Evolutionary conservation across 169 alveolate genomes (phyloP).

Genomic region (Cardiosporidium cionae): DNA sequence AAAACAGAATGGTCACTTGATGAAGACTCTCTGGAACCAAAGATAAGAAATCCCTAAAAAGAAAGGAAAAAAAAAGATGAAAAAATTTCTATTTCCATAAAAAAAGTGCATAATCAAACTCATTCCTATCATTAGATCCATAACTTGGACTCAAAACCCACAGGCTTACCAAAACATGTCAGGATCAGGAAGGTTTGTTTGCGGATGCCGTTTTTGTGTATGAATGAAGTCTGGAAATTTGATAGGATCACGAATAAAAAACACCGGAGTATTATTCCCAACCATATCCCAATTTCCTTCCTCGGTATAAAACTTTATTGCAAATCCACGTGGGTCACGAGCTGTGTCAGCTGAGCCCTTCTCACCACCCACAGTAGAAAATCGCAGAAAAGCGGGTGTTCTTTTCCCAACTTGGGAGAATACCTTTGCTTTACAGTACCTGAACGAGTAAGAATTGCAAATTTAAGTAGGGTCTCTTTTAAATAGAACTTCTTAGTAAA

Average conservation of each 20-base stretch:
- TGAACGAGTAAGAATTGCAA: neutral
- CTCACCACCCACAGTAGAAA: slow-evolving; percentile 68
- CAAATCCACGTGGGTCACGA: slow-evolving; percentile 71
- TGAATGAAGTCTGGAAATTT: slow-evolving; percentile 75
- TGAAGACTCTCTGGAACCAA: slow-evolving; percentile 59
- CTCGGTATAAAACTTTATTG: slow-evolving; percentile 68
- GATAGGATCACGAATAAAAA: slow-evolving; percentile 63
- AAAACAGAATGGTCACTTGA: slow-evolving; percentile 49
- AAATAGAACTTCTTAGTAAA: neutral
- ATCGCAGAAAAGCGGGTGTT: slow-evolving; percentile 63
- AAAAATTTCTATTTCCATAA: no score
- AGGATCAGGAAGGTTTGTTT: slow-evolving; percentile 49
- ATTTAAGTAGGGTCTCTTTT: neutral
- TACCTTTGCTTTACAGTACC: slow-evolving; percentile 59
- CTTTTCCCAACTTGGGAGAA: slow-evolving; percentile 52
- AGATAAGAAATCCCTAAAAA: slow-evolving; percentile 65
- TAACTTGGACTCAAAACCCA: no score
- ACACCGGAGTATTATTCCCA: slow-evolving; percentile 69
- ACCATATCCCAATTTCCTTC: slow-evolving; percentile 74
- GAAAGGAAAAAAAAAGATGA: no score
- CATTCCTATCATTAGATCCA: no score
- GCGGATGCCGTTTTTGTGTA: slow-evolving; percentile 61
- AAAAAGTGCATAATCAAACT: no score
- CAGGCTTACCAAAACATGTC: slow-evolving; percentile 26
- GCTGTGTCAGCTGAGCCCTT: slow-evolving; percentile 66